Percentiles rank a stretch among this genome's conserved stretches.
phyloP scores from a whole-genome alignment of 129 eudicot genomes.

The Artemisia argyi region DNA sequence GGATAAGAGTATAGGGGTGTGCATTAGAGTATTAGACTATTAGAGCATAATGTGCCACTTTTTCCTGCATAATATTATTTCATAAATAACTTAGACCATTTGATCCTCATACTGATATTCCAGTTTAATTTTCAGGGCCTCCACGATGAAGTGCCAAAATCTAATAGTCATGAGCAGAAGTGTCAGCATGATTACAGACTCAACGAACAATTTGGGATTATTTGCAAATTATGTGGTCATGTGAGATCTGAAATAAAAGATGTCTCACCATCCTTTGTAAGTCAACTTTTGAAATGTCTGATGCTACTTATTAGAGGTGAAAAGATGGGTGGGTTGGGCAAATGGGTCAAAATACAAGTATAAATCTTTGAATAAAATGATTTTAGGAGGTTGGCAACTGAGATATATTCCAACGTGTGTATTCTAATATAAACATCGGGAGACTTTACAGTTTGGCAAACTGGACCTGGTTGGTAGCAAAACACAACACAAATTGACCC shows the following conservation, averaged over 20 bases:
- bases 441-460: not conserved
- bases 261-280: conserved; percentile 82
- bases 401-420: not conserved
- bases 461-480: not conserved
- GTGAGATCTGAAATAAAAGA: conserved; percentile 87
- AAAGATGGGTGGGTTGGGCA: conserved; percentile 10
- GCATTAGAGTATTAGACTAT: not conserved
- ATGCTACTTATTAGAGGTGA: conserved; percentile 15
- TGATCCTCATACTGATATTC: not conserved
- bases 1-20: not conserved
- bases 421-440: not conserved
- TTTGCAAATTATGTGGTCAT: conserved; percentile 77
- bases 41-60: conserved; percentile 11
- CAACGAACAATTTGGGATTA: conserved; percentile 79
- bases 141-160: conserved; percentile 32
- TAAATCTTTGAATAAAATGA: not conserved
- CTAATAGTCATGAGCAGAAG: conserved; percentile 33
- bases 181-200: conserved; percentile 82
- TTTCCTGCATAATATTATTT: not conserved
- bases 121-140: conserved; percentile 43
- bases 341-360: not conserved
- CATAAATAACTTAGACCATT: conserved; percentile 2
- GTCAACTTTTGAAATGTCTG: conserved; percentile 22
- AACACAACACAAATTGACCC: not conserved
- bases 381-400: not conserved